A percentile compares a stretch with the other conserved stretches of the same genome.
These are phyloP conservation scores for Curvularia hawaiiensis DNA, from an alignment of 2,329 filamentous ascomycete species.

Conservation along the genomic window DNA sequence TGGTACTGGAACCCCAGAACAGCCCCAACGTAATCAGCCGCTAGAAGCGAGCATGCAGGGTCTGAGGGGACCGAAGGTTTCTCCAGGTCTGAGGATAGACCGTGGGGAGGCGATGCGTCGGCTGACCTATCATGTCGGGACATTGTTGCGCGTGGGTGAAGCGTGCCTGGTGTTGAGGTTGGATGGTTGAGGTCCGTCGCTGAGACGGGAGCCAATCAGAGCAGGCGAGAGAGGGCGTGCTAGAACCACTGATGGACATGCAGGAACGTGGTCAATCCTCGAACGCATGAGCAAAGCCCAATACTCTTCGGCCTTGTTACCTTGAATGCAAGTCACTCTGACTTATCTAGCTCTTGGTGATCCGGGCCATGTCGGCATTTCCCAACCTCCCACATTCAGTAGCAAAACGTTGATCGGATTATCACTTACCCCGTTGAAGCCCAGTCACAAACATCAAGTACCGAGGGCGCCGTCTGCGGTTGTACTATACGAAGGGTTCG, in stretches of 20 bases:
- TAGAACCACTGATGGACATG: constrained; percentile 28
- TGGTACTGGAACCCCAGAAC: constrained; percentile 16
- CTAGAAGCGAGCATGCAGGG: constrained; percentile 43
- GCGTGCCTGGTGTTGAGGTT: constrained; percentile 44
- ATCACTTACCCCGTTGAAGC: background rate
- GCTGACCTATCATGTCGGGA: constrained; percentile 38
- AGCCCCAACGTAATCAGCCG: constrained; percentile 21
- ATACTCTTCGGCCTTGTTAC: constrained; percentile 7
- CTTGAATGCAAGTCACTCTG: constrained; percentile 6
- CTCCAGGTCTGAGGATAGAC: constrained; percentile 28
- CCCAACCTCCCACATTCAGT: constrained; percentile 2
- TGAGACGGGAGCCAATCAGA: constrained; percentile 36
- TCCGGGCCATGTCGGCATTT: constrained; percentile 25
- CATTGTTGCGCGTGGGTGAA: constrained; percentile 38
- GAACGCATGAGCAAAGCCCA: constrained; percentile 11
- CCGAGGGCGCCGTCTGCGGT: background rate
- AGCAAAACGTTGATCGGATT: constrained; percentile 1
- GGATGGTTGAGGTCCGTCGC: constrained; percentile 29
- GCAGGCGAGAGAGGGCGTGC: constrained; percentile 31
- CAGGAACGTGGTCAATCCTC: constrained; percentile 27
- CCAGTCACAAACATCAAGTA: background rate
- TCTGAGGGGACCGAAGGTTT: constrained; percentile 33
- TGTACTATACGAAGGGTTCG: background rate
- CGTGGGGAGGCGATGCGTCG: constrained; percentile 12
- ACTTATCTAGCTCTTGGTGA: constrained; percentile 4